Evolutionary conservation across 2,329 filamentous ascomycete genomes (phyloP), one percentile per base, ranked within the genome.

Genomic region (Xenoacremonium recifei): DNA sequence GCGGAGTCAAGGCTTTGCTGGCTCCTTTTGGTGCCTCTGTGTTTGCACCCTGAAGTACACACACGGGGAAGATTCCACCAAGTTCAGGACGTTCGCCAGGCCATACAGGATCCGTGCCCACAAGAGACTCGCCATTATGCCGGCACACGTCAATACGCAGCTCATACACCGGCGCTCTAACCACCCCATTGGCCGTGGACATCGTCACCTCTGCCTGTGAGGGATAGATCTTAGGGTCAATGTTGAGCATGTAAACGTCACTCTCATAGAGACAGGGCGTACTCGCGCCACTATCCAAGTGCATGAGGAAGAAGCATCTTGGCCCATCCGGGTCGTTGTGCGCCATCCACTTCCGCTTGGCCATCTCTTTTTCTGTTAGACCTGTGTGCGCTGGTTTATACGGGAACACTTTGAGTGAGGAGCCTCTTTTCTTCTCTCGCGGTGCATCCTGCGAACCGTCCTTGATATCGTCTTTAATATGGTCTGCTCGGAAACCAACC

Each of bases 81-180:
- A 58, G 33, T 37, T 58, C 44, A 12, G 30, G 47, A 21, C 55
- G 53, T 19, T 53, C 55, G 12, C 42, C 27, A 0, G 55, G 53
- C 37, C 51, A 58, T 6, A 58, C 50, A 15, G 55, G 49, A 0
- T 57, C 37, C 4, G 50, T 45, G 10, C 44, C 55, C 9, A 58
- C 55, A n/a, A 58, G 51, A 20, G 55, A 55, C 18, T 42, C 39
- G 2, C 55, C 55, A 10, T 58, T 48, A 19, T 58, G 46, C 21
- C 47, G 45, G 27, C 55, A 58, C 27, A 58, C 44, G 17, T 58
- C 55, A 19, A 58, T 48, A 3, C 53, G 55, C 46, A 58, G 47
- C 35, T 58, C 55, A 15, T 57, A 55, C 11, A 58, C 19, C 4
- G 39, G 40, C 6, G 38, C 52, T 2, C 39, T 21, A 11, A 44